Conservation (phyloP, 306 rosid species). For the Adenanthera pavonina region DNA sequence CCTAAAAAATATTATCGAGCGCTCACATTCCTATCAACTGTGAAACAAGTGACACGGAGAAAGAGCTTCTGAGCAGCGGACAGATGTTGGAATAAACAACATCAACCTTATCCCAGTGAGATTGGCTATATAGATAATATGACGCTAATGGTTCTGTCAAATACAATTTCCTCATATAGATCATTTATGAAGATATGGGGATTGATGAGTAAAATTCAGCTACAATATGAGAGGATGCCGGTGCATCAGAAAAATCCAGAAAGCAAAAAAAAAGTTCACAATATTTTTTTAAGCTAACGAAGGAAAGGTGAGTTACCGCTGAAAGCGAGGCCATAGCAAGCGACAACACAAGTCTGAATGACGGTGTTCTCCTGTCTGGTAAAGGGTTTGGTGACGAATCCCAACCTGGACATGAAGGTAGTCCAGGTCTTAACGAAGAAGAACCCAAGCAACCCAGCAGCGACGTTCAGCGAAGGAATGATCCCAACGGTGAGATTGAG, state of each 20-base stretch:
- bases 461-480: slow-evolving; percentile 90
- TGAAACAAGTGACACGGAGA: background rate
- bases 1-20: background rate
- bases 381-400: slow-evolving; percentile 64
- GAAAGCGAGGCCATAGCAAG: slow-evolving; percentile 97
- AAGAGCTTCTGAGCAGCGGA: background rate
- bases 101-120: background rate
- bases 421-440: slow-evolving; percentile 92
- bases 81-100: background rate
- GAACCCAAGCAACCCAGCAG: slow-evolving; percentile 87
- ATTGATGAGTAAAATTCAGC: slow-evolving; percentile 3
- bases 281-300: background rate
- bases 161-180: too few relatives aligned
- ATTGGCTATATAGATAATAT: too few relatives aligned
- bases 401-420: slow-evolving; percentile 58
- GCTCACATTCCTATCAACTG: background rate
- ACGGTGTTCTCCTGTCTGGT: slow-evolving; percentile 95
- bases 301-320: slow-evolving; percentile 60
- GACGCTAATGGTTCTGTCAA: too few relatives aligned
- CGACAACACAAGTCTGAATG: slow-evolving; percentile 97
- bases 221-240: background rate
- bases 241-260: background rate
- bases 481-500: slow-evolving; percentile 89
- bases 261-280: background rate
- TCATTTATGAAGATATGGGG: background rate